Conservation (phyloP, 2,329 filamentous ascomycete species). For the Aspergillus sp. region DNA sequence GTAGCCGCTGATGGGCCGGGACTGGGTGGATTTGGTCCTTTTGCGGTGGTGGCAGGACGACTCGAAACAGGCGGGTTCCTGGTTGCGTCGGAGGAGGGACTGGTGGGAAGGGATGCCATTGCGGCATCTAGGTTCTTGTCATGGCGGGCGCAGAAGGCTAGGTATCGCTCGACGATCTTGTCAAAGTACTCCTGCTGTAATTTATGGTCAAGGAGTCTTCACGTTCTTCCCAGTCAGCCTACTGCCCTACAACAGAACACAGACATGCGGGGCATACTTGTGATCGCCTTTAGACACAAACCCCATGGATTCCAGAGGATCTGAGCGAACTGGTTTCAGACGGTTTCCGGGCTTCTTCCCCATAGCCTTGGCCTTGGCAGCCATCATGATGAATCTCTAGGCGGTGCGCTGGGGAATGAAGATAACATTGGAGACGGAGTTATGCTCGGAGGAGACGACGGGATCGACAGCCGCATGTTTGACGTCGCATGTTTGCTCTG, state of each 20-base stretch:
- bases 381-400: not conserved
- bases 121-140: conserved; percentile 66
- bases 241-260: conserved; percentile 2
- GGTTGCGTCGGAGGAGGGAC: conserved; percentile 32
- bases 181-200: conserved; percentile 80
- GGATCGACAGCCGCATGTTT: not conserved
- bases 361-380: conserved; percentile 19
- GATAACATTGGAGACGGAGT: not conserved
- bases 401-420: conserved; percentile 1
- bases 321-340: conserved; percentile 62
- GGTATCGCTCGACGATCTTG: conserved; percentile 80
- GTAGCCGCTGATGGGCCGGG: conserved; percentile 44
- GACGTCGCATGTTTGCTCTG: conserved; percentile 7
- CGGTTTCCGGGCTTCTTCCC: conserved; percentile 31
- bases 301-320: conserved; percentile 74
- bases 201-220: conserved; percentile 64
- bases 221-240: conserved; percentile 13
- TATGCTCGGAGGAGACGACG: not conserved
- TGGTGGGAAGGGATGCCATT: conserved; percentile 57
- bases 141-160: conserved; percentile 76
- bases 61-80: conserved; percentile 32
- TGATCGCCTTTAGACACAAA: conserved; percentile 87
- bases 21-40: conserved; percentile 10
- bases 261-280: conserved; percentile 48
- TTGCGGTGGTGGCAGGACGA: conserved; percentile 13